Evolutionary conservation across 1,284 basidiomycete genomes (phyloP).

Genomic region (Pseudozyma sp.): DNA sequence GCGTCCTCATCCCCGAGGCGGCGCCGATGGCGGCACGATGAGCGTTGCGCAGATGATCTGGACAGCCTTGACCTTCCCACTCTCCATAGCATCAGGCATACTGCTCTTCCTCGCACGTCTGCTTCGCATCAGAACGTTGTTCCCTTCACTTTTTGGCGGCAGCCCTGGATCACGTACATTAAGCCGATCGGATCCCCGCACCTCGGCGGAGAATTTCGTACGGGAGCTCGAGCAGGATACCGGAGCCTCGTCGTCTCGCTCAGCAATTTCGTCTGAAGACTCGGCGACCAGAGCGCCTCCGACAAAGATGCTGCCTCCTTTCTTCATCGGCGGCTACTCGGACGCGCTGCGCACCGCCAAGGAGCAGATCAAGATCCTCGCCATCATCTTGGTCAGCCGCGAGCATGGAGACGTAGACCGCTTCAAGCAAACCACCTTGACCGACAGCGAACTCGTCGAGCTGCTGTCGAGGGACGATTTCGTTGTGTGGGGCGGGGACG

Average conservation of each 20-base stretch:
- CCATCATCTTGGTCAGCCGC: constrained; percentile 85
- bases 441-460: constrained; percentile 78
- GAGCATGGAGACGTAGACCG: constrained; percentile 89
- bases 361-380: constrained; percentile 79
- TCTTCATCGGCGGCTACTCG: constrained; percentile 85
- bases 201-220: constrained; percentile 39
- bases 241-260: constrained; percentile 21
- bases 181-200: constrained; percentile 30
- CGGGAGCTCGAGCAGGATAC: constrained; percentile 48
- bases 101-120: constrained; percentile 46
- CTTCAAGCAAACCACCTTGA: constrained; percentile 86
- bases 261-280: neutral
- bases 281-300: constrained; percentile 14
- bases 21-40: constrained; percentile 4
- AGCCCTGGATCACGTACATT: constrained; percentile 1
- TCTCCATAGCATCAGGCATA: constrained; percentile 45
- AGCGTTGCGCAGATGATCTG: constrained; percentile 47
- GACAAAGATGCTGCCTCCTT: constrained; percentile 68
- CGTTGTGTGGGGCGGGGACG: constrained; percentile 85
- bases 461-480: constrained; percentile 78
- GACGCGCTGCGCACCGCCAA: constrained; percentile 79
- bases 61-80: constrained; percentile 48
- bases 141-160: constrained; percentile 32
- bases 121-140: constrained; percentile 30
- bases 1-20: constrained; percentile 19